These are phyloP conservation scores for Gracilariopsis chorda DNA, from an alignment of 23 red algal species.

Conservation along the genomic window DNA sequence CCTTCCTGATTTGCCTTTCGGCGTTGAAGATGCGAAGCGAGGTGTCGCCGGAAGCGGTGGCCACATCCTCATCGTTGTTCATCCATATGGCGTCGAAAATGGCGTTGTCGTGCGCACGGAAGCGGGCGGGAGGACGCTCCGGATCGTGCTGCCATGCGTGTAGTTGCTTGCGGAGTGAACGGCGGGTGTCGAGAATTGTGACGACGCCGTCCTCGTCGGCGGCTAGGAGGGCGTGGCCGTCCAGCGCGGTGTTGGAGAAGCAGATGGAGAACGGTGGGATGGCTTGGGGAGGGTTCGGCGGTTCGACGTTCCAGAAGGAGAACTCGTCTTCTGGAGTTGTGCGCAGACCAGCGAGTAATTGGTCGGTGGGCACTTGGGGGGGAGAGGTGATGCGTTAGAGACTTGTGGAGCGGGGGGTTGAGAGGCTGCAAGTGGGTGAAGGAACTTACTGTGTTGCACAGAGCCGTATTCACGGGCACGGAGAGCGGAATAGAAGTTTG, in stretches of 20 bases:
- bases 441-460: background rate
- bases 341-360: background rate
- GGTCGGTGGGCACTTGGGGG: background rate
- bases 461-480: background rate
- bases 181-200: constrained; percentile 75
- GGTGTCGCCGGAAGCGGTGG: constrained; percentile 75
- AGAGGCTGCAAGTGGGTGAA: background rate
- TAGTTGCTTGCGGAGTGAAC: constrained; percentile 2
- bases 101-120: constrained; percentile 69
- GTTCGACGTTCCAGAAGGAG: constrained; percentile 33
- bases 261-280: constrained; percentile 57
- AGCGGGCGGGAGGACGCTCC: background rate
- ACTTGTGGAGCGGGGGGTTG: background rate
- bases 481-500: background rate
- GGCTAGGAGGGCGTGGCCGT: constrained; percentile 60
- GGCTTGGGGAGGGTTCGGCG: background rate
- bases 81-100: constrained; percentile 82
- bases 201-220: constrained; percentile 80
- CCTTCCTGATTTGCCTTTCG: background rate
- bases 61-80: constrained; percentile 38
- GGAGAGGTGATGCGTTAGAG: background rate
- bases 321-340: constrained; percentile 35
- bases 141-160: background rate
- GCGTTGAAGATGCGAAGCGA: constrained; percentile 63
- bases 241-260: constrained; percentile 45